A percentile compares a stretch with the other conserved stretches of the same genome.
Evolutionary conservation across 352 stramenopile species (phyloP).

Genomic region (Phytophthora cryptogea): DNA sequence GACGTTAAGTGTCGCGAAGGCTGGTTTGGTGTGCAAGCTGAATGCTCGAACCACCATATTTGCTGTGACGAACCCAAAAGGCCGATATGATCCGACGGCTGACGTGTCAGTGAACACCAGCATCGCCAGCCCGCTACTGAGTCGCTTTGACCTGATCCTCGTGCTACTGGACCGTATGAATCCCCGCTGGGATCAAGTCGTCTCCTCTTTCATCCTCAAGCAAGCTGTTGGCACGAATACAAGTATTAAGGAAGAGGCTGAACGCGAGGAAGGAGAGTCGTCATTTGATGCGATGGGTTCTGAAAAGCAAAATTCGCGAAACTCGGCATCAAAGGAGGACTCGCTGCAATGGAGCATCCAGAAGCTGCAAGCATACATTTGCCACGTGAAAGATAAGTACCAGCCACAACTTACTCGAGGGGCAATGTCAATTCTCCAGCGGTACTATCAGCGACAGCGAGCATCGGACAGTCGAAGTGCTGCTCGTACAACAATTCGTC

Average conservation of each 20-base stretch:
- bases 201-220: conserved; percentile 96
- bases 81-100: conserved; percentile 82
- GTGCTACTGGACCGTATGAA: conserved; percentile 93
- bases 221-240: conserved; percentile 56
- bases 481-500: conserved; percentile 91
- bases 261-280: conserved; percentile 22
- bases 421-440: conserved; percentile 88
- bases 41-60: conserved; percentile 96
- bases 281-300: conserved; percentile 19
- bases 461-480: conserved; percentile 65
- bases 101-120: conserved; percentile 95
- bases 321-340: conserved; percentile 11
- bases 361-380: conserved; percentile 93
- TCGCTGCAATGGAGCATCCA: conserved; percentile 79
- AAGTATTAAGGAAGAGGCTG: conserved; percentile 33
- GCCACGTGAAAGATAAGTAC: conserved; percentile 90
- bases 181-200: conserved; percentile 91
- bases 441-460: conserved; percentile 90
- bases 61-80: conserved; percentile 95
- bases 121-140: conserved; percentile 95
- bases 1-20: conserved; percentile 96
- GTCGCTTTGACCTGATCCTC: conserved; percentile 97
- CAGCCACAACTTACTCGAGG: conserved; percentile 79
- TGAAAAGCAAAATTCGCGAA: conserved; percentile 5
- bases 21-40: conserved; percentile 96